A percentile compares a stretch with the other conserved stretches of the same genome.
Evolutionary conservation across 140 eudicot genomes (phyloP).

Genomic region (Senecio squalidus): DNA sequence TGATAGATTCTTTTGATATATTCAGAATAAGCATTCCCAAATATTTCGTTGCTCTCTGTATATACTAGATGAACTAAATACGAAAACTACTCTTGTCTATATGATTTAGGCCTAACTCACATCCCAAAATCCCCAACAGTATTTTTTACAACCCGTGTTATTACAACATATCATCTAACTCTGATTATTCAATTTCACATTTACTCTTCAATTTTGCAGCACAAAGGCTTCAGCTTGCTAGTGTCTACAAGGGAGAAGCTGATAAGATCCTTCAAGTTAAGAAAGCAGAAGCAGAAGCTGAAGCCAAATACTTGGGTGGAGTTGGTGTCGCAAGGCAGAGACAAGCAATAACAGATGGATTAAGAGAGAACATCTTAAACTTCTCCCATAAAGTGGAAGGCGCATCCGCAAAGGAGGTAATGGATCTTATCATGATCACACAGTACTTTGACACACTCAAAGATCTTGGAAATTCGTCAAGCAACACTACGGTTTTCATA

Average conservation of each 20-base stretch:
- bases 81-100: too few species aligned
- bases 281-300: conserved; percentile 94
- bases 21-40: too few species aligned
- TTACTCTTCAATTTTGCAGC: conserved; percentile 31
- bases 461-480: conserved; percentile 85
- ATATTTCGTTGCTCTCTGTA: too few species aligned
- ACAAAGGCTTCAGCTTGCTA: conserved; percentile 95
- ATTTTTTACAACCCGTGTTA: neutral
- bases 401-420: conserved; percentile 84
- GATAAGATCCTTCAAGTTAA: conserved; percentile 78
- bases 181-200: too few species aligned
- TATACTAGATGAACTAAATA: too few species aligned
- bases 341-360: conserved; percentile 95
- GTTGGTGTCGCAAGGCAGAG: conserved; percentile 98
- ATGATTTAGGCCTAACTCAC: too few species aligned
- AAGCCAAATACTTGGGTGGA: conserved; percentile 91
- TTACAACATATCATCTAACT: neutral
- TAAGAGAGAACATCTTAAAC: conserved; percentile 82
- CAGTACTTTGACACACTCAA: conserved; percentile 90
- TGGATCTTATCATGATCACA: conserved; percentile 97
- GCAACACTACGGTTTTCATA: conserved; percentile 83
- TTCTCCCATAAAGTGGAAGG: conserved; percentile 91
- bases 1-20: neutral
- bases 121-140: too few species aligned
- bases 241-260: conserved; percentile 96